Percentiles rank a stretch among this genome's conserved stretches.
Evolutionary conservation across 371 early-diverging fungal species (phyloP).

Genomic region (Rhizopus delemar): DNA sequence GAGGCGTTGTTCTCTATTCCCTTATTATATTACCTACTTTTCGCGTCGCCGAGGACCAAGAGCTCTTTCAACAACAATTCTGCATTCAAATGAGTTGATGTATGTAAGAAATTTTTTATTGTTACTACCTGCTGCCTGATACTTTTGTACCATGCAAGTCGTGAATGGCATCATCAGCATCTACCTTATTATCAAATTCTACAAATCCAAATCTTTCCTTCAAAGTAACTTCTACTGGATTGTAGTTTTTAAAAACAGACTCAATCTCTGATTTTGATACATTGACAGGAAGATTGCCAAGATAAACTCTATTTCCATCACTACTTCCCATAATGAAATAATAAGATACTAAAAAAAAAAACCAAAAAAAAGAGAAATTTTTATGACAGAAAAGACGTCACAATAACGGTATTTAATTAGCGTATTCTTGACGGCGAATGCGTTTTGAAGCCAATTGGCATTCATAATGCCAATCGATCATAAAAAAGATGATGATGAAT

Average conservation of each 20-base stretch:
- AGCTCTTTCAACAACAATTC: slow-evolving; percentile 68
- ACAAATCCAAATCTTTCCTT: slow-evolving; percentile 75
- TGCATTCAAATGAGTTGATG: slow-evolving; percentile 11
- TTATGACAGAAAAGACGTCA: slow-evolving; percentile 7
- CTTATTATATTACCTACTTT: slow-evolving; percentile 1
- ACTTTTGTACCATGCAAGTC: slow-evolving; percentile 62
- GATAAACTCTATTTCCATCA: slow-evolving; percentile 53
- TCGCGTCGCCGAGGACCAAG: slow-evolving; percentile 49
- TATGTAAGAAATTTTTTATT: not conserved
- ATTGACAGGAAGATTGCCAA: slow-evolving; percentile 68
- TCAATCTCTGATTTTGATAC: slow-evolving; percentile 64
- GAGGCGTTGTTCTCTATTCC: slow-evolving; percentile 18
- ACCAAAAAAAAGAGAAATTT: slow-evolving; percentile 12
- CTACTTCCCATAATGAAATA: not conserved
- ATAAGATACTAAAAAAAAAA: slow-evolving; percentile 8
- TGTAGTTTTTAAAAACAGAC: slow-evolving; percentile 58
- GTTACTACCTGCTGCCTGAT: slow-evolving; percentile 62
- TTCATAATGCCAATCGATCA: slow-evolving; percentile 32
- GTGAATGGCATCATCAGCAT: slow-evolving; percentile 71
- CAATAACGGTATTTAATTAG: slow-evolving; percentile 5
- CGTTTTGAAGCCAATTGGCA: slow-evolving; percentile 25
- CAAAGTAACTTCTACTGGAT: slow-evolving; percentile 64
- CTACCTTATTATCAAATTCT: slow-evolving; percentile 60
- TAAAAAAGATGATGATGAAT: slow-evolving; percentile 17
- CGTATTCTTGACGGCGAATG: slow-evolving; percentile 28